A percentile compares a stretch with the other conserved stretches of the same genome.
Conservation (phyloP, 768 basidiomycete genomes). For the Sporobolomyces pararoseus region DNA sequence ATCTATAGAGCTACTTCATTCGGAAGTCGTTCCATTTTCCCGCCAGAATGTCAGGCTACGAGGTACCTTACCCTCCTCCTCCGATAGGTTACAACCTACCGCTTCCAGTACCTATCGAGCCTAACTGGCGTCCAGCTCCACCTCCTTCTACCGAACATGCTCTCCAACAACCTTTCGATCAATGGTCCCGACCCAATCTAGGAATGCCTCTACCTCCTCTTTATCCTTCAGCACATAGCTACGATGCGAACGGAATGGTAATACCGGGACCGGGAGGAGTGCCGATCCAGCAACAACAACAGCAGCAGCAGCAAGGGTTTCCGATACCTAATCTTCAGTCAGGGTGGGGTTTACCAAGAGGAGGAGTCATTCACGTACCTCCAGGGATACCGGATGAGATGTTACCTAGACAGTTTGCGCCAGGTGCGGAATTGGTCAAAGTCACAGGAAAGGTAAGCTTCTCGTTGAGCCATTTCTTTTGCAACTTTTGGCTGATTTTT, state of each 20-base stretch:
- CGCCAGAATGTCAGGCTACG: neutral
- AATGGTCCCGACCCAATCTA: neutral
- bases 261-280: neutral
- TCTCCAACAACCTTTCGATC: neutral
- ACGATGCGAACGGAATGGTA: neutral
- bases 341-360: neutral
- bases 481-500: neutral
- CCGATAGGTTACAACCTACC: neutral
- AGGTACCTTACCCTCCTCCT: neutral
- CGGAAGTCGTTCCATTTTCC: neutral
- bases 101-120: neutral
- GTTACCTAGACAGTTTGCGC: constrained; percentile 5
- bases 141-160: neutral
- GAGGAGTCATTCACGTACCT: constrained; percentile 4
- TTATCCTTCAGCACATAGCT: neutral
- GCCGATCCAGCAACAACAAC: neutral
- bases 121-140: neutral
- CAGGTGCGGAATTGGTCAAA: constrained; percentile 24
- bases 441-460: constrained; percentile 24
- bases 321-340: too few relatives aligned
- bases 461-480: neutral
- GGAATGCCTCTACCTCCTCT: neutral
- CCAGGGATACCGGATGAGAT: constrained; percentile 3
- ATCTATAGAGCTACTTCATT: too few relatives aligned
- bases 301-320: neutral